phyloP scores from a whole-genome alignment of 2,329 filamentous ascomycete genomes.

The Alternaria panax region DNA sequence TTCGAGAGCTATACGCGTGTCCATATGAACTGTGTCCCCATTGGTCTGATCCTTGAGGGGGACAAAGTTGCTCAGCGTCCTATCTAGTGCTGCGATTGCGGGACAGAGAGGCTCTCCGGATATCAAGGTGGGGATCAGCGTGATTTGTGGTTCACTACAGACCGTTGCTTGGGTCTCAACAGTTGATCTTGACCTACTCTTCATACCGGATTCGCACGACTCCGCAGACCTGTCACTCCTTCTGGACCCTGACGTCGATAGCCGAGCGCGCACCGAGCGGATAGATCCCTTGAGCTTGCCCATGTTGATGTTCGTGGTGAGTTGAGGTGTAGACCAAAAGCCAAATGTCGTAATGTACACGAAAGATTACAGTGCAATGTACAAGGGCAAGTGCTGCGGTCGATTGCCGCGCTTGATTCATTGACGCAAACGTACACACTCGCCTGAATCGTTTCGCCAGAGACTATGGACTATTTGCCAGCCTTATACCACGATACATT shows the following conservation, averaged over 20 bases:
- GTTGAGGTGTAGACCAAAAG: neutral
- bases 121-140: neutral
- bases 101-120: neutral
- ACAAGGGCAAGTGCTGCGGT: neutral
- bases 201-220: neutral
- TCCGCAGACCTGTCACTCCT: neutral
- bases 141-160: neutral
- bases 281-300: slow-evolving; percentile 4
- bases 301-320: neutral
- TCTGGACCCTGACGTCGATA: neutral
- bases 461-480: neutral
- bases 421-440: neutral
- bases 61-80: neutral
- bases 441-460: neutral
- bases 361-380: neutral
- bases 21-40: neutral
- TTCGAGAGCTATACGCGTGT: slow-evolving; percentile 1
- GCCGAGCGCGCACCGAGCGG: neutral
- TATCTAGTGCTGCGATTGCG: neutral
- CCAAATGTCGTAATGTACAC: neutral
- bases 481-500: neutral
- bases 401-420: neutral
- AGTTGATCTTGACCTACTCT: neutral
- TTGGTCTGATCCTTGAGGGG: neutral
- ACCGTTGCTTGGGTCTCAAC: neutral